Evolutionary conservation across 768 basidiomycete species (phyloP).

Genomic region (Lepiota venenata): DNA sequence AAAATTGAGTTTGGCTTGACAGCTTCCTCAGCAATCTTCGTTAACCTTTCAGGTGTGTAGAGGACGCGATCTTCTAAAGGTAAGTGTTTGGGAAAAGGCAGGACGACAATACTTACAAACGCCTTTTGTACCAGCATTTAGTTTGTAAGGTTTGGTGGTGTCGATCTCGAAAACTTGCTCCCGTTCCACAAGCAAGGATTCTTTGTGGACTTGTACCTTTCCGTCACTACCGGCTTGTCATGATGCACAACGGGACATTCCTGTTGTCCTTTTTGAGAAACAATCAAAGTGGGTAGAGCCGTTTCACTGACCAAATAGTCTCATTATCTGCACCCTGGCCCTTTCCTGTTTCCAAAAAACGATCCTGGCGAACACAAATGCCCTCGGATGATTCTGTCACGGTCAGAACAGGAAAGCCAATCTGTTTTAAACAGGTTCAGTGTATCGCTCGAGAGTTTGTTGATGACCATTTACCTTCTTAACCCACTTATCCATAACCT

Average conservation of each 20-base stretch:
- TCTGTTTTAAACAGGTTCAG: constrained; percentile 20
- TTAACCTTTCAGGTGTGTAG: constrained; percentile 78
- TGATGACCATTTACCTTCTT: constrained; percentile 47
- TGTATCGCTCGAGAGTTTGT: background rate
- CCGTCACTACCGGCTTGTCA: constrained; percentile 59
- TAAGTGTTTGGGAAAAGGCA: background rate
- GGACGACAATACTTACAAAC: constrained; percentile 64
- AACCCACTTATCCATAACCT: constrained; percentile 92
- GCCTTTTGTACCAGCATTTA: constrained; percentile 86
- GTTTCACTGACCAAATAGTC: constrained; percentile 67
- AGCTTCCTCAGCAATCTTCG: constrained; percentile 79
- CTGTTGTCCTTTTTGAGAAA: constrained; percentile 30
- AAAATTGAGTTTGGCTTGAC: constrained; percentile 61
- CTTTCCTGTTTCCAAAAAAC: constrained; percentile 86
- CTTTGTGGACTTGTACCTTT: constrained; percentile 54
- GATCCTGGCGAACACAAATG: constrained; percentile 82
- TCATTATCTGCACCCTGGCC: constrained; percentile 80
- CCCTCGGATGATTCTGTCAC: constrained; percentile 74
- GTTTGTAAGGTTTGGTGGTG: constrained; percentile 76
- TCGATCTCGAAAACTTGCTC: constrained; percentile 70
- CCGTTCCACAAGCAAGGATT: constrained; percentile 62
- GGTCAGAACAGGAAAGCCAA: constrained; percentile 86
- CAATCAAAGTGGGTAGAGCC: background rate
- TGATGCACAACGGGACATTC: constrained; percentile 77
- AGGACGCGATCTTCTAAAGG: constrained; percentile 67